Evolutionary conservation across 305 asterid species (phyloP).

Genomic region (Fraxinus paxiana): DNA sequence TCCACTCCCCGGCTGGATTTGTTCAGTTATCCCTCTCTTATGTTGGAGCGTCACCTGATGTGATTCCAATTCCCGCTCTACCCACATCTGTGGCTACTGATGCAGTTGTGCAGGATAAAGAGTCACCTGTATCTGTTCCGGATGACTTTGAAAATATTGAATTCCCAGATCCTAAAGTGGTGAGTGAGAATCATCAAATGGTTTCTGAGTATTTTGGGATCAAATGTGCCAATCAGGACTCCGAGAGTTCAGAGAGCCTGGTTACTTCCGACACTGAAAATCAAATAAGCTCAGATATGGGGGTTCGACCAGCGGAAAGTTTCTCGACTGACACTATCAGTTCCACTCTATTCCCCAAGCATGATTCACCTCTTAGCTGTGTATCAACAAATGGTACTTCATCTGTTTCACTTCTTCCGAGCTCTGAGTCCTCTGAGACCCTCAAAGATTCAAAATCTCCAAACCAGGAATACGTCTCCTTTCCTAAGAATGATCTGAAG

Average conservation of each 20-base stretch:
- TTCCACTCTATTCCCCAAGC: conserved; percentile 20
- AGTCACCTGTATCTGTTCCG: conserved; percentile 32
- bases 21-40: conserved; percentile 72
- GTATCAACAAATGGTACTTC: conserved; percentile 33
- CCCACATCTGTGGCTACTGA: conserved; percentile 32
- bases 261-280: conserved; percentile 56
- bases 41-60: conserved; percentile 64
- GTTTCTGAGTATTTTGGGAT: conserved; percentile 72
- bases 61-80: conserved; percentile 52
- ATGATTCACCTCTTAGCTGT: conserved; percentile 43
- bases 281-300: conserved; percentile 42
- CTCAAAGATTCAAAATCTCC: conserved; percentile 34
- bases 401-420: conserved; percentile 38
- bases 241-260: conserved; percentile 54
- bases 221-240: conserved; percentile 45
- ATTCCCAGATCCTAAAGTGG: conserved; percentile 88
- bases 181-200: conserved; percentile 78
- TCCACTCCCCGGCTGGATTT: conserved; percentile 95
- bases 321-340: conserved; percentile 13
- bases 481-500: conserved; percentile 33
- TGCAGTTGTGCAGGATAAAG: conserved; percentile 31
- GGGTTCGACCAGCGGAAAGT: conserved; percentile 32
- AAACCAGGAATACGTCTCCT: conserved; percentile 28
- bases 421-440: conserved; percentile 42
- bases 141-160: conserved; percentile 69